phyloP scores from a whole-genome alignment of 2,329 filamentous ascomycete species.

The Hymenoscyphus scutula region DNA sequence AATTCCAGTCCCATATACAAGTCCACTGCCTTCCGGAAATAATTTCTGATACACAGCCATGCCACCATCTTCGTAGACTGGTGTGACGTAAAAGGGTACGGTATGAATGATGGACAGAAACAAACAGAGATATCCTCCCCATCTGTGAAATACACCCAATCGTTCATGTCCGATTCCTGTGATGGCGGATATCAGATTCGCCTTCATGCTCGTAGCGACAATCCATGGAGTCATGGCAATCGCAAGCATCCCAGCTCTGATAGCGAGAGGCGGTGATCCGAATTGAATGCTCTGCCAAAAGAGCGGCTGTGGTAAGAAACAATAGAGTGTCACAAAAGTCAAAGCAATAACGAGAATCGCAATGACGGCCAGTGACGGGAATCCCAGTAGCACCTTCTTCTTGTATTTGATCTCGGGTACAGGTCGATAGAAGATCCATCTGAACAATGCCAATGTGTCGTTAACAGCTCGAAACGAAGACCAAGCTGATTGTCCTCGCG shows the following conservation, averaged over 20 bases:
- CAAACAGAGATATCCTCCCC: conserved; percentile 83
- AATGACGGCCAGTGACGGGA: conserved; percentile 75
- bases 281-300: conserved; percentile 85
- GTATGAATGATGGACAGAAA: conserved; percentile 81
- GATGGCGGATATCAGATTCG: conserved; percentile 77
- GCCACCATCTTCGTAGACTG: conserved; percentile 78
- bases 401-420: conserved; percentile 71
- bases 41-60: conserved; percentile 67
- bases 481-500: conserved; percentile 65
- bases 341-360: conserved; percentile 66
- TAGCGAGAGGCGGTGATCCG: conserved; percentile 83
- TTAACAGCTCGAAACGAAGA: conserved; percentile 74
- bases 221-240: conserved; percentile 94
- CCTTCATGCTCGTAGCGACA: conserved; percentile 83
- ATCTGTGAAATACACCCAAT: conserved; percentile 89
- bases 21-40: conserved; percentile 61
- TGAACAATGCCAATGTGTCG: conserved; percentile 75
- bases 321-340: conserved; percentile 74
- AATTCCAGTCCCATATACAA: conserved; percentile 82
- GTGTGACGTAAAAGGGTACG: conserved; percentile 85
- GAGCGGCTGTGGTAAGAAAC: conserved; percentile 81
- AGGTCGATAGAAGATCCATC: conserved; percentile 87
- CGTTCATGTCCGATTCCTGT: conserved; percentile 91
- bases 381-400: conserved; percentile 64
- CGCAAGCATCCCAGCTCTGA: conserved; percentile 87